Base-by-base conservation (phyloP, 1,284 basidiomycete species). In the Leccinum fallax region DNA sequence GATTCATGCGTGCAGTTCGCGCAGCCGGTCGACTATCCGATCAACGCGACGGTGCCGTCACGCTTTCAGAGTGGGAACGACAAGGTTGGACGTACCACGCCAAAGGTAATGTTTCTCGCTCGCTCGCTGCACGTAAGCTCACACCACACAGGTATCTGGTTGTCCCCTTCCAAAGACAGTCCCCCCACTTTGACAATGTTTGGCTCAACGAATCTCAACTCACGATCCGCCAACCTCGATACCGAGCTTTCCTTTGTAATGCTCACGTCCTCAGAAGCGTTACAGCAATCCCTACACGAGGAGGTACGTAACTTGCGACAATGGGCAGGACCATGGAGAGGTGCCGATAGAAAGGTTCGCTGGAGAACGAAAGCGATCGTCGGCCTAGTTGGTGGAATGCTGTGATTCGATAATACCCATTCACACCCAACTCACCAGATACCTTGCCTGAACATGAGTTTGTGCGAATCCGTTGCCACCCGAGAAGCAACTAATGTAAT, bases 21-120 rank as follows among this genome's bases (percentile, higher is more conserved):
- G 74, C 71, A 54, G 81, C 83, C 24, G 83, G 82, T 28, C 77
- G 85, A 62, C 73, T 77, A 11, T 86, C 86, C 83, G 66, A 75
- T 58, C 66, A 76, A 11, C 34, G 9, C 40, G 38, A 62, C 53
- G 72, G 77, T 19, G 85, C 86, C 1, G 84, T 98, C 21, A 81
- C 87, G 63, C 80, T 99, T 61, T 83, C 81, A 62, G 95, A 98
- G 76, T 98, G 97, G 97, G 85, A 87, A 70, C 86, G 85, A 65
- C 77, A 83, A n/a, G 94, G 90, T 0, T 99, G 97, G 97, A 99
- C 97, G 0, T 99, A 99, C 78, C 97, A 99, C 71, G 93, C 95
- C 34, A 99, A 98, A 84, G 97, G 96, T 94, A 66, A 21, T 21
- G 58, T 66, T 26, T 28, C 13, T 10, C 10, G 30, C 63, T 55